Evolutionary conservation across 2,329 filamentous ascomycete species (phyloP), one percentile per base, ranked within the genome.

Genomic region (Teratosphaeria pseudoeucalypti): DNA sequence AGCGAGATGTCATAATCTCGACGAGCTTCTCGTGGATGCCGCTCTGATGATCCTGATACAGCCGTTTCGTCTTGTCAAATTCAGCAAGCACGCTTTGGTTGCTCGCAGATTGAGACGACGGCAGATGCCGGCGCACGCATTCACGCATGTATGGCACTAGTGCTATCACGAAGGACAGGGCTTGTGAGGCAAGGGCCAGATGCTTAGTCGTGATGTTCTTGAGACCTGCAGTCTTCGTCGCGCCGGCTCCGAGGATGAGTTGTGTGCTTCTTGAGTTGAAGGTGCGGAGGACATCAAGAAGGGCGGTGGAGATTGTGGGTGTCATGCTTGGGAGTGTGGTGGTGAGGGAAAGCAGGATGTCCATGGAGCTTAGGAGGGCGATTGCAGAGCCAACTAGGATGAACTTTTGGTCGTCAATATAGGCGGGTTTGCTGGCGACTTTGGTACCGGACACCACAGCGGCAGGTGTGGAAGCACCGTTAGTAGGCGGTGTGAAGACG

Each of bases 211-310:
- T 96, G 72, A 99, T 99, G 69, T 96, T 96, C 72, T 91, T 96
- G 23, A 99, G 79, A 0, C 92, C 92, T 1, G 92, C 94, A 27
- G 88, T 91, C 39, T 85, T 82, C 5, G 90, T 96, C 3, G 94
- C 94, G 4, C 94, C 94, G 1, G 94, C 94, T 1, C 94, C 94
- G 6, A 99, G 85, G 64, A 99, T 96, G 60, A 99, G 82, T 72
- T 99, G 94, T n/a, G 89, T 95, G 60, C 92, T 92, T 23, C 94
- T 87, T 2, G 91, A 96, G 73, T 99, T 96, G 80, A 97, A 99
- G 3, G 95, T 81, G 65, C 94, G 89, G 14, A 97, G 81, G 70
- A 95, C 95, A 26, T 94, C 87, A 52, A 96, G 79, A 11, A 99
- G 82, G 0, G 86, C 87, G 2, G 83, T 79, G 0, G 90, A 88